Percentiles rank a stretch among this genome's conserved stretches.
These are phyloP conservation scores for Naganishia friedmannii DNA, from an alignment of 768 basidiomycete species.

Conservation along the genomic window DNA sequence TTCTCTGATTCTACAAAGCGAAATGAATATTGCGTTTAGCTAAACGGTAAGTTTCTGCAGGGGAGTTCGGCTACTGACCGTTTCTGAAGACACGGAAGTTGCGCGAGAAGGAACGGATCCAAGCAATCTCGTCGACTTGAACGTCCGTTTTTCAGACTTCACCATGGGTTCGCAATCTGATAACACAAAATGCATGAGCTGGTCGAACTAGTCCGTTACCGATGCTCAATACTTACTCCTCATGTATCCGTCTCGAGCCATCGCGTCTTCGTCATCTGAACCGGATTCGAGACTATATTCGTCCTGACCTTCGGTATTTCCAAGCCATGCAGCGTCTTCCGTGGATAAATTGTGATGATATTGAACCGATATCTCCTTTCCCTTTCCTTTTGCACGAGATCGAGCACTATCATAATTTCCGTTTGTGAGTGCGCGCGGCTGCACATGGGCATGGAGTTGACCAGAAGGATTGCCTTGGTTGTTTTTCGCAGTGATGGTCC, in stretches of 20 bases:
- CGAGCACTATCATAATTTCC: not conserved
- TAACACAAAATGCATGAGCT: not conserved
- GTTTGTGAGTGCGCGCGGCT: not conserved
- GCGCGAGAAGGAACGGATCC: not conserved
- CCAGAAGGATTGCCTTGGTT: not conserved
- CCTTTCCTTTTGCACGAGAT: slow-evolving; percentile 2
- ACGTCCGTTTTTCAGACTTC: not conserved
- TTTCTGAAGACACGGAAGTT: not conserved
- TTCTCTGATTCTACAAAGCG: not conserved
- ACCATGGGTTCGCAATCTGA: slow-evolving; percentile 12
- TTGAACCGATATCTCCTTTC: not conserved
- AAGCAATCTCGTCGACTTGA: slow-evolving; percentile 14
- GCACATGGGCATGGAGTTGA: not conserved
- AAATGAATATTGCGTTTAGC: not conserved
- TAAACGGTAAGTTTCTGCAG: not conserved
- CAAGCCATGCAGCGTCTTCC: not conserved
- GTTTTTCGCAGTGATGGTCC: not conserved
- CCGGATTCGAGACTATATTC: not conserved
- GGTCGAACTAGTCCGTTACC: not conserved
- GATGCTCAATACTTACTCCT: not conserved
- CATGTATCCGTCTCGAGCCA: slow-evolving; percentile 9
- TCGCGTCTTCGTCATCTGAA: slow-evolving; percentile 6
- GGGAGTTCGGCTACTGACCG: not conserved
- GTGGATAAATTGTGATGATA: not conserved
- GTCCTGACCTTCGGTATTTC: no score